Base-by-base conservation (phyloP, 805 yeast genomes). In the Starmerella vaccinii region DNA sequence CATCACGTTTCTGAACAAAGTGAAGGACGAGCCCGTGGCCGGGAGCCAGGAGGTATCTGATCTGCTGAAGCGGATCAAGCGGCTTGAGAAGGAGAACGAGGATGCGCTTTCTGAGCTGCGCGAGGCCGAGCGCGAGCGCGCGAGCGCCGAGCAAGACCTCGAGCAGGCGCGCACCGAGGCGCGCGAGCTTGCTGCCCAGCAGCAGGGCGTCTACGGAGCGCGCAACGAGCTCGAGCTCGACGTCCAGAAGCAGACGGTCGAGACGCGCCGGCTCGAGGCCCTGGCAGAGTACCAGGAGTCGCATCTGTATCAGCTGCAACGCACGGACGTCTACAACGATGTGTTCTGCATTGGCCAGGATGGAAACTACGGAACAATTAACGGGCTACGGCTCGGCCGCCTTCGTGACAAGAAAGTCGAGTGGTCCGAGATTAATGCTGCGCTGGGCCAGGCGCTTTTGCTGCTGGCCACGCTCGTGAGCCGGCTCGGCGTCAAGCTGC, bases 341-440 rank as follows among this genome's bases (percentile, higher is more conserved):
- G 78, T 87, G 0, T 92, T 90, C 64, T 74, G 81, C 51, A 89
- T 92, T 6, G 84, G 94, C 1, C 84, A 81, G 56, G 86, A 84
- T 54, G 92, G 90, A 5, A 77, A 77, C 30, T 86, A 84, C 67
- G 96, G 94, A 0, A 82, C 92, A 1, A 90, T 89, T 29, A 89
- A 89, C 65, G 90, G 89, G 0, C 71, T 86, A 23, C 68, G 95
- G 50, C 64, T 90, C n/a, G 97, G 97, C 0, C 71, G 79, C 13
- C 64, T 78, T 44, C 77, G 76, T 37, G 75, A 72, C 7, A 65
- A 69, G 48, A 76, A 73, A 53, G 84, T 89, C 0, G 82, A 94
- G 1, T 87, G 95, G 95, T 78, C 85, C 49, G 97, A 89, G 59
- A 81, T 87, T 39, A 89, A 88, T 62, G 92, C 94, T 1, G 96